Conservation (phyloP, 2,329 filamentous ascomycete species). For the Gyromitra esculenta region DNA sequence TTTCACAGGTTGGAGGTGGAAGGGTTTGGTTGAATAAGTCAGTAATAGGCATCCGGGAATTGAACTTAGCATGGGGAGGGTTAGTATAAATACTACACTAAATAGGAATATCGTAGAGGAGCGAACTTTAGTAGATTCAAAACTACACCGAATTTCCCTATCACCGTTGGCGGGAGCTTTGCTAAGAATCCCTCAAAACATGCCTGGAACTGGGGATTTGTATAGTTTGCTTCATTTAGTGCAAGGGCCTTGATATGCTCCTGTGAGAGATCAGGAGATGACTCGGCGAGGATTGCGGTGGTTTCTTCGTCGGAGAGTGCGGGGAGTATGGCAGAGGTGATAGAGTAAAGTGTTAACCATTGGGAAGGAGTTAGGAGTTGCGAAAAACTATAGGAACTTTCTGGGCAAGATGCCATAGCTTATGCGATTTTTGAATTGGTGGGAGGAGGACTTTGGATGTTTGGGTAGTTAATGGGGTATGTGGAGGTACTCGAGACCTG, state of each 20-base stretch:
- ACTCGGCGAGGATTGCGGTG: constrained; percentile 9
- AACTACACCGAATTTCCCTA: constrained; percentile 11
- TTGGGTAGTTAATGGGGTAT: background rate
- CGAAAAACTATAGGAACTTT: constrained; percentile 37
- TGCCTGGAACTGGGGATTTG: constrained; percentile 18
- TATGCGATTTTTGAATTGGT: background rate
- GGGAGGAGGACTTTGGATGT: background rate
- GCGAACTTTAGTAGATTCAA: constrained; percentile 53
- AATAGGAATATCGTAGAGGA: constrained; percentile 33
- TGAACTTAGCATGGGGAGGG: constrained; percentile 64
- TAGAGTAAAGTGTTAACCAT: constrained; percentile 67
- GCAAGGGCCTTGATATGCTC: constrained; percentile 28
- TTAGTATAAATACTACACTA: constrained; percentile 51
- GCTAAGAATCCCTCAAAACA: constrained; percentile 20
- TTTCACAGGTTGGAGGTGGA: constrained; percentile 70
- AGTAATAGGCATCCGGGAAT: constrained; percentile 71
- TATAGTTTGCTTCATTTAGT: constrained; percentile 22
- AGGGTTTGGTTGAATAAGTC: constrained; percentile 72
- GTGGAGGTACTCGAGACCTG: background rate
- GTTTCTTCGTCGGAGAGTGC: constrained; percentile 64
- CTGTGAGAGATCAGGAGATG: constrained; percentile 1
- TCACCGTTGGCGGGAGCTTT: constrained; percentile 13
- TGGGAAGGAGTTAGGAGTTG: constrained; percentile 64
- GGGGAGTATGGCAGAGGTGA: constrained; percentile 71
- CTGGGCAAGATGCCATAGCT: background rate